These are phyloP conservation scores for Lippia alba DNA, from an alignment of 305 asterid species.

Conservation along the genomic window DNA sequence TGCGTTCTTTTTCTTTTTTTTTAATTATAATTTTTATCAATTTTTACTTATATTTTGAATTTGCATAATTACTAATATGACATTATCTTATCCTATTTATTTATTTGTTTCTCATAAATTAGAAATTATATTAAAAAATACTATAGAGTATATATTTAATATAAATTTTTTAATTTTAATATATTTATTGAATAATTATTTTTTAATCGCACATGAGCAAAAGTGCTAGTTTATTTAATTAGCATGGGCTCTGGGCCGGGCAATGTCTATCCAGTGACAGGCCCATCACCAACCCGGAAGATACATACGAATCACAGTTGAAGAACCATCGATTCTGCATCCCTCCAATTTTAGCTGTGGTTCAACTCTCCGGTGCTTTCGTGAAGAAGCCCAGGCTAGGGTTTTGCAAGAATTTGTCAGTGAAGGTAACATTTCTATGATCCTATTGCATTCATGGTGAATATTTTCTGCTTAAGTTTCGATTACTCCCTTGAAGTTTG, in stretches of 20 bases:
- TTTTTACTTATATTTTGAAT: no score
- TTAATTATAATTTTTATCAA: no score
- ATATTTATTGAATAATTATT: no score
- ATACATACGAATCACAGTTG: background rate
- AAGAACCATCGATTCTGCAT: slow-evolving; percentile 12
- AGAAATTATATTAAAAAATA: no score
- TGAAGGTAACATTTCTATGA: slow-evolving; percentile 29
- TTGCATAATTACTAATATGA: no score
- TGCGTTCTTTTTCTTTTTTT: no score
- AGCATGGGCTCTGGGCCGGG: background rate
- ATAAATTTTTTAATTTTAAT: no score
- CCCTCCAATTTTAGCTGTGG: slow-evolving; percentile 24
- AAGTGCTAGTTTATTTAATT: no score
- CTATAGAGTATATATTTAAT: no score
- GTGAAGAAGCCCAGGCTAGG: slow-evolving; percentile 41
- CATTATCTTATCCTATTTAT: no score
- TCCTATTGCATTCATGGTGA: background rate
- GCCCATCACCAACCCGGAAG: background rate
- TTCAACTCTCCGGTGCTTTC: slow-evolving; percentile 27
- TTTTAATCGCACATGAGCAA: no score
- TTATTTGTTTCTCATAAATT: no score
- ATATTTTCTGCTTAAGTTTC: background rate
- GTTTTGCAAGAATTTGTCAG: slow-evolving; percentile 20
- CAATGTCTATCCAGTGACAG: slow-evolving; percentile 9
- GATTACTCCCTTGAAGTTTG: background rate